These are phyloP conservation scores for Fusarium sp. DNA, from an alignment of 2,329 filamentous ascomycete genomes.

Conservation along the genomic window DNA sequence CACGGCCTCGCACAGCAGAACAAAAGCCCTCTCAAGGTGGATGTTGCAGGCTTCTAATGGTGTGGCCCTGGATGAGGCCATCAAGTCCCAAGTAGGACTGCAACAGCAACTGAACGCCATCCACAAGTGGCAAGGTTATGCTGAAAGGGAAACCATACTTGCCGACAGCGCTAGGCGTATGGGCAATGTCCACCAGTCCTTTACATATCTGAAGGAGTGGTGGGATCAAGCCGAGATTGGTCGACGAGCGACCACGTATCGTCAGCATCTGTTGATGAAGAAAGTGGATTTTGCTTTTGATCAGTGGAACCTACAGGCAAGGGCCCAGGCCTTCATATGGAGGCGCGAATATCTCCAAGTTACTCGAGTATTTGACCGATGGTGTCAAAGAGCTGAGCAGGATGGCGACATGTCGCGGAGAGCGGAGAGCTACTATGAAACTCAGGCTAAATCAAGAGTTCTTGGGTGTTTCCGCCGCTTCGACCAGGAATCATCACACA, in stretches of 20 bases:
- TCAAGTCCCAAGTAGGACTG: slow-evolving; percentile 25
- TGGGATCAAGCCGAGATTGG: slow-evolving; percentile 45
- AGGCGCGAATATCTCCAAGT: slow-evolving; percentile 49
- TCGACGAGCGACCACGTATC: slow-evolving; percentile 42
- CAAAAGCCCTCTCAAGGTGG: slow-evolving; percentile 41
- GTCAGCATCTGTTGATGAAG: slow-evolving; percentile 29
- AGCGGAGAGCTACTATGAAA: slow-evolving; percentile 29
- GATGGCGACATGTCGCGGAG: slow-evolving; percentile 35
- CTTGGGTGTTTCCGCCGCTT: slow-evolving; percentile 23
- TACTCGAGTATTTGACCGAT: slow-evolving; percentile 43
- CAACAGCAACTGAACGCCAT: slow-evolving; percentile 30
- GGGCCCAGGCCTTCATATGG: slow-evolving; percentile 50
- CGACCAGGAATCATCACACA: slow-evolving; percentile 18
- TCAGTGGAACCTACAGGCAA: slow-evolving; percentile 50
- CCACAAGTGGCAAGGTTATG: slow-evolving; percentile 39
- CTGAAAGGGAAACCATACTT: slow-evolving; percentile 14
- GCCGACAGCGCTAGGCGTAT: slow-evolving; percentile 26
- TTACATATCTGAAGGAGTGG: slow-evolving; percentile 47
- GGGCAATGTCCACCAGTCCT: slow-evolving; percentile 36
- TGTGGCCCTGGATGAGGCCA: slow-evolving; percentile 29
- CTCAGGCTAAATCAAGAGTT: slow-evolving; percentile 26
- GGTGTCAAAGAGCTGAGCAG: slow-evolving; percentile 41
- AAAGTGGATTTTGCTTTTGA: slow-evolving; percentile 40
- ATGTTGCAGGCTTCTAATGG: slow-evolving; percentile 22
- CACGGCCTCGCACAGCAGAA: slow-evolving; percentile 27